A percentile compares a stretch with the other conserved stretches of the same genome.
phyloP scores from a whole-genome alignment of 495 filamentous ascomycete genomes.

The Ramalina peruviana region DNA sequence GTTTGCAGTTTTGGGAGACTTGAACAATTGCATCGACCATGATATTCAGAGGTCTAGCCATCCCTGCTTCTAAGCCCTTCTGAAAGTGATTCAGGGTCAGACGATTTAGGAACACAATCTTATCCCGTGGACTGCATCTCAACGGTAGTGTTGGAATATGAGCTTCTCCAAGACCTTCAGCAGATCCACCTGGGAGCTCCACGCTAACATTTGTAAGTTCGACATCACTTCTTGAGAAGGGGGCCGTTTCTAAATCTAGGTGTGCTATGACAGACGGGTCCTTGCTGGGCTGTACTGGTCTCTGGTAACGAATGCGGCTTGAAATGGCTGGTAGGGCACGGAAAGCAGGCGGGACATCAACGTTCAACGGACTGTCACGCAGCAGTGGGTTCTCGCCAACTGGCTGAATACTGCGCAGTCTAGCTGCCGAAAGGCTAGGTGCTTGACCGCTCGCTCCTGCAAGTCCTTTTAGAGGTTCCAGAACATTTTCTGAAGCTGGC shows the following conservation, averaged over 20 bases:
- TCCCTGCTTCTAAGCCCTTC: conserved; percentile 30
- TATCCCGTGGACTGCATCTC: conserved; percentile 62
- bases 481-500: conserved; percentile 65
- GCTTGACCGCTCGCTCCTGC: conserved; percentile 48
- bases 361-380: conserved; percentile 47
- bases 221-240: conserved; percentile 62
- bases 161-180: conserved; percentile 50
- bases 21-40: conserved; percentile 51
- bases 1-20: conserved; percentile 51
- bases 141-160: conserved; percentile 49
- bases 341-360: conserved; percentile 44
- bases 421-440: conserved; percentile 64
- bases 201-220: conserved; percentile 54
- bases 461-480: conserved; percentile 63
- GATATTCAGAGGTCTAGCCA: conserved; percentile 44
- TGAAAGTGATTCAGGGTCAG: conserved; percentile 43
- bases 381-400: conserved; percentile 33
- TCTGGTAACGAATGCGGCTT: conserved; percentile 68
- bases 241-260: conserved; percentile 77
- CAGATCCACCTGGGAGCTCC: conserved; percentile 47
- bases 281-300: conserved; percentile 47
- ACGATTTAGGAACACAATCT: conserved; percentile 73
- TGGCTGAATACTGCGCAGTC: conserved; percentile 57
- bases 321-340: conserved; percentile 71
- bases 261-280: conserved; percentile 63